Evolutionary conservation across 2,329 filamentous ascomycete genomes (phyloP), one percentile per base, ranked within the genome.

Genomic region (Cryphonectria radicalis): DNA sequence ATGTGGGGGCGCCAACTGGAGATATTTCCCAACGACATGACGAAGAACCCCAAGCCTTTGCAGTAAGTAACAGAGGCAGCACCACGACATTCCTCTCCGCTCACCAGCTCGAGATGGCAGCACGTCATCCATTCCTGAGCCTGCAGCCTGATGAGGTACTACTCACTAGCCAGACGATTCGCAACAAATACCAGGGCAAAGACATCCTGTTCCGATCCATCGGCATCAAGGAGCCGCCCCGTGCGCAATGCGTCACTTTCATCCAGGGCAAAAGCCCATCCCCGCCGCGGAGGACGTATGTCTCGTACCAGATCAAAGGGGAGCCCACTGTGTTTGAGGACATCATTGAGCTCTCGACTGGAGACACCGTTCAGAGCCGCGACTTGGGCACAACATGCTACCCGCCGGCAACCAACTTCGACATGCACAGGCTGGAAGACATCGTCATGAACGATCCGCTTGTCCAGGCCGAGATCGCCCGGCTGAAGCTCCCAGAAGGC

Each of bases 71-170:
- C 1, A 43, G 42, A 43, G 42, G 42, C 42, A 5, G 42, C 5
- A 17, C 14, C 14, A 17, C 14, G 42, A 17, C 42, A 13, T 4
- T 43, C 42, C 42, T 43, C 42, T 43, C 42, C 1, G 43, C 6
- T 22, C 17, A 22, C 43, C 46, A 50, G 19, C 42, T 37, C 22
- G 40, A 19, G 3, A 71, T 69, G 70, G 32, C 62, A 5, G n/a
- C 42, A 46, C 66, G 66, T 11, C 66, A 66, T 42, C 70, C 60
- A 37, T 69, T 66, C 43, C 55, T 71, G n/a, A 66, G 66, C 57
- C 66, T 71, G 66, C 70, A 68, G 22, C 70, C 70, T 14, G 70
- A 71, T 32, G 70, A 71, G 63, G 35, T 71, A 10, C 40, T 60
- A n/a, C 43, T 62, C 53, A 71, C 66, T 6, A 71, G 50, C 53